Base-by-base conservation (phyloP, 108 stramenopile genomes). In the Asterionellopsis glacialis region DNA sequence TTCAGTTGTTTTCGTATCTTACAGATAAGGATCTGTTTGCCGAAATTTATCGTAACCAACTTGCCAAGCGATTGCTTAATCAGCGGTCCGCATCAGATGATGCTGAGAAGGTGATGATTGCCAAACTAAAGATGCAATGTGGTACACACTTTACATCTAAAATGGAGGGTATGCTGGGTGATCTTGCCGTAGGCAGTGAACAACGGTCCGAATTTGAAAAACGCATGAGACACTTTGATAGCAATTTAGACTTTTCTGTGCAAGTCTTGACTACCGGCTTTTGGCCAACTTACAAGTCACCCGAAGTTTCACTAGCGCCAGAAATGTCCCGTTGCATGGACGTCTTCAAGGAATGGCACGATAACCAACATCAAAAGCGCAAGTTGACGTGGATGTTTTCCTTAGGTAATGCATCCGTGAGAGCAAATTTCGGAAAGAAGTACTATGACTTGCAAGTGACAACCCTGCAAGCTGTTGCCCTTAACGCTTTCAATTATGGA, bases 121-220 rank as follows among this genome's bases (percentile, higher is more conserved):
- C 95, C 48, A 99, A 99, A 76, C 79, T 99, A 52, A 98, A 98
- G 77, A 83, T 96, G 61, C 88, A 95, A 57, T 98, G 98, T 75
- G 99, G 99, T 51, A 94, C 97, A 22, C 99, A 99, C 72, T 99
- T 98, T 77, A 99, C 99, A 23, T 95, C 94, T 6, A 99, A 99
- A 73, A 93, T 96, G 93, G 99, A 99, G 68, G 99, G 99, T 53
- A 99, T 99, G 99, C 76, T 99, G 59, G 87, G 84, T 60, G 99
- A 99, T 67, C 72, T 99, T 61, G 91, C 94, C 15, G 95, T 97
- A 51, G 96, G 97, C 49, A 85, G 65, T 44, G 96, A 97, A 45
- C 95, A 95, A 64, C 88, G 91, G 63, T 72, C 73, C 39, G 94
- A 91, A 54, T 99, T 99, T 65, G 91, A 94, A 41, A 70, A 72